phyloP scores from a whole-genome alignment of 108 stramenopile species.

The Cyclotella baltica region DNA sequence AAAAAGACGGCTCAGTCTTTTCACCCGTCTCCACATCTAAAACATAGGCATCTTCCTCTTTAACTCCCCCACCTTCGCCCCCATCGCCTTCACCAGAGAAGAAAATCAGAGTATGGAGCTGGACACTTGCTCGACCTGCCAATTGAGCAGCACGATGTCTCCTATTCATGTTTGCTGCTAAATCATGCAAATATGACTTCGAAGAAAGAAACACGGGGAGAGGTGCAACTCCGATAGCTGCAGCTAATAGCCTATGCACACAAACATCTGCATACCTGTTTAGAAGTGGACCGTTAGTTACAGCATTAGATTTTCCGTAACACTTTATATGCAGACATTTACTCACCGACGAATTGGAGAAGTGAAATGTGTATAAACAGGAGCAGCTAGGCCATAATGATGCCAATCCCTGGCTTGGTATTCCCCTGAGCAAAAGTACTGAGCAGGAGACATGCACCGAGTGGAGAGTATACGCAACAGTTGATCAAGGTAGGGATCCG shows the following conservation, averaged over 20 bases:
- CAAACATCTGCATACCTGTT: constrained; percentile 98
- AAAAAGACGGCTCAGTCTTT: constrained; percentile 70
- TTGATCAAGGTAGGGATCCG: constrained; percentile 95
- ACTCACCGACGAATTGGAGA: constrained; percentile 99
- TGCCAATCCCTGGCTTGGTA: constrained; percentile 88
- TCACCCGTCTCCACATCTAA: constrained; percentile 83
- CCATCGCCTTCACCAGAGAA: constrained; percentile 78
- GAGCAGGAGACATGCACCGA: constrained; percentile 96
- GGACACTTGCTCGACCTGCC: constrained; percentile 92
- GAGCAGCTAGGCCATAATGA: constrained; percentile 99
- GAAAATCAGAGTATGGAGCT: constrained; percentile 92
- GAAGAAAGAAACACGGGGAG: constrained; percentile 90
- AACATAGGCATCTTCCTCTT: constrained; percentile 94
- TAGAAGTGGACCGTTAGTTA: not conserved
- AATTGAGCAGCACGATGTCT: constrained; percentile 96
- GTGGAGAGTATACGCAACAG: constrained; percentile 96
- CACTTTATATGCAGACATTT: constrained; percentile 98
- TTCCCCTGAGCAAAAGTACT: constrained; percentile 99
- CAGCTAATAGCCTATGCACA: constrained; percentile 97
- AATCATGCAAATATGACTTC: constrained; percentile 91
- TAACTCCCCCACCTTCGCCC: constrained; percentile 63
- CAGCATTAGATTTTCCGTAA: too few species aligned
- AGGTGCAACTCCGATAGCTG: constrained; percentile 91
- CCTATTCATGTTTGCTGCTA: constrained; percentile 97
- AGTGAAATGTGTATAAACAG: constrained; percentile 99